A percentile compares a stretch with the other conserved stretches of the same genome.
Evolutionary conservation across 2,329 filamentous ascomycete genomes (phyloP).

Genomic region (Colletotrichum viniferum): DNA sequence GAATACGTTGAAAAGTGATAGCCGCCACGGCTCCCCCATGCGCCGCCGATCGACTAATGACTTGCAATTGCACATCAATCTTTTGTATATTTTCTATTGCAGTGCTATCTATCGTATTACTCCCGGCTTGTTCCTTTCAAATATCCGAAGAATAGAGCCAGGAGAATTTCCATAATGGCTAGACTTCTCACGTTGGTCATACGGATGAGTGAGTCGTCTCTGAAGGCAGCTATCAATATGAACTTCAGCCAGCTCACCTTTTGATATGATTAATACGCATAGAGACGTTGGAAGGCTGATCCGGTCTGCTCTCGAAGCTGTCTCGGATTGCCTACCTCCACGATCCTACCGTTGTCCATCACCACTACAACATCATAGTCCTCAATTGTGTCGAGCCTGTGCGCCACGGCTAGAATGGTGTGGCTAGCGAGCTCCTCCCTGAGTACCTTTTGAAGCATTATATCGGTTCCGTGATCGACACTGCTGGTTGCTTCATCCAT

Average conservation of each 20-base stretch:
- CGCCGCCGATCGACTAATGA: too few relatives aligned
- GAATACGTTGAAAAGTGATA: too few relatives aligned
- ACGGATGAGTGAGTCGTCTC: neutral
- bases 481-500: constrained; percentile 37
- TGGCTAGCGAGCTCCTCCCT: neutral
- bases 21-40: too few relatives aligned
- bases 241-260: too few relatives aligned
- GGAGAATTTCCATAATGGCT: too few relatives aligned
- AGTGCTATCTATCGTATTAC: too few relatives aligned
- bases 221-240: too few relatives aligned
- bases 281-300: neutral
- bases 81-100: too few relatives aligned
- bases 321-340: neutral
- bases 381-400: constrained; percentile 25
- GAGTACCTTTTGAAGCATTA: constrained; percentile 27
- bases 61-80: too few relatives aligned
- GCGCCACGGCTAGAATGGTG: constrained; percentile 29
- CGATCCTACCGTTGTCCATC: neutral
- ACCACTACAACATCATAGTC: constrained; percentile 2
- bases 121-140: too few relatives aligned
- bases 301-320: neutral
- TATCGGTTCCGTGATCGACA: constrained; percentile 31
- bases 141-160: too few relatives aligned
- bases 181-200: too few relatives aligned
- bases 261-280: neutral